A percentile compares a stretch with the other conserved stretches of the same genome.
phyloP scores from a whole-genome alignment of 768 basidiomycete species.

The Arthromyces matolae region DNA sequence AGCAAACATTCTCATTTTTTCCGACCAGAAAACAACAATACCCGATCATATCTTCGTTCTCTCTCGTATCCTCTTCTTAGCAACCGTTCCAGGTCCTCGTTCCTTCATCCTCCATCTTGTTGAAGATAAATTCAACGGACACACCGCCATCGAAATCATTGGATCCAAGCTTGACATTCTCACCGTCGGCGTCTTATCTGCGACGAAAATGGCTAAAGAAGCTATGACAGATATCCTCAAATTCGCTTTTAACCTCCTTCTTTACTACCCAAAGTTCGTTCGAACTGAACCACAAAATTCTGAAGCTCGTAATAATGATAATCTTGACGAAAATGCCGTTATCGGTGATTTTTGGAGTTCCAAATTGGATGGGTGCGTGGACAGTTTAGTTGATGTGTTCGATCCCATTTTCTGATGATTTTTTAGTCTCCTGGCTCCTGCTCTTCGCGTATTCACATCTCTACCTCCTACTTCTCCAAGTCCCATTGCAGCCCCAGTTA shows the following conservation, averaged over 20 bases:
- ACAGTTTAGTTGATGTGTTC: background rate
- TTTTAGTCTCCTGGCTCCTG: slow-evolving; percentile 62
- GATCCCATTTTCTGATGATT: background rate
- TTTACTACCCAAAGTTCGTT: slow-evolving; percentile 72
- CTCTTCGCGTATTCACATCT: slow-evolving; percentile 67
- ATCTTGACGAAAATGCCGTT: slow-evolving; percentile 39
- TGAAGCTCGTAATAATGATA: slow-evolving; percentile 20
- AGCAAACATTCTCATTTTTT: slow-evolving; percentile 12
- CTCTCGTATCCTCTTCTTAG: slow-evolving; percentile 73
- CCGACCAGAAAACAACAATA: slow-evolving; percentile 50
- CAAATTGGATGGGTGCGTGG: slow-evolving; percentile 62
- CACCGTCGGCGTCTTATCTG: slow-evolving; percentile 42
- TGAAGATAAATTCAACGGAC: slow-evolving; percentile 56
- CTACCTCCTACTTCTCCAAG: slow-evolving; percentile 57
- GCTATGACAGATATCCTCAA: slow-evolving; percentile 85
- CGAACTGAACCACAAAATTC: slow-evolving; percentile 43
- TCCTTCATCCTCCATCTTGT: slow-evolving; percentile 57
- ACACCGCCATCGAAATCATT: slow-evolving; percentile 61
- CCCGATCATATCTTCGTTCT: slow-evolving; percentile 71
- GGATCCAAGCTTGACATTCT: slow-evolving; percentile 58
- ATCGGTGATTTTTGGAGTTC: slow-evolving; percentile 76
- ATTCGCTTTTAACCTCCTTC: slow-evolving; percentile 74
- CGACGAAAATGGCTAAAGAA: slow-evolving; percentile 56
- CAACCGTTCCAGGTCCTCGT: slow-evolving; percentile 52
- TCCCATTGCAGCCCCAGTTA: slow-evolving; percentile 70